Evolutionary conservation across 768 basidiomycete species (phyloP).

Genomic region (Candolleomyces eurysporus): DNA sequence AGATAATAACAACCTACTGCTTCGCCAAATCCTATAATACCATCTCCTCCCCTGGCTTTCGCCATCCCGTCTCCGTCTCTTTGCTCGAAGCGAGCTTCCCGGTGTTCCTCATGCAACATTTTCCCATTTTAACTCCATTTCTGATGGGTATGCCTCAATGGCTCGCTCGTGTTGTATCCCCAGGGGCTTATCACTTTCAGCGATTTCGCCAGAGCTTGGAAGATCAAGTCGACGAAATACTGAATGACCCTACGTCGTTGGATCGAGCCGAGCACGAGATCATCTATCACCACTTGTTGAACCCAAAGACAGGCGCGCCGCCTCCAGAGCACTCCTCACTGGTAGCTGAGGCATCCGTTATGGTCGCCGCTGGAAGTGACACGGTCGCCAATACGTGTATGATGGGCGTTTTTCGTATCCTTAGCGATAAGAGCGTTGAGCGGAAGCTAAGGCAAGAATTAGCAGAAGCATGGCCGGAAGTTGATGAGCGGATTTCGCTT

Average conservation of each 20-base stretch:
- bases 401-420: conserved; percentile 33
- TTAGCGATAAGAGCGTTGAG: conserved; percentile 28
- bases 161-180: conserved; percentile 10
- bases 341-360: background rate
- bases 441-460: conserved; percentile 29
- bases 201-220: conserved; percentile 14
- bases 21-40: conserved; percentile 25
- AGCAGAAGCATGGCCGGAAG: conserved; percentile 39
- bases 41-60: conserved; percentile 21
- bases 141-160: conserved; percentile 16
- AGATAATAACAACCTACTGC: conserved; percentile 31
- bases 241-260: conserved; percentile 23
- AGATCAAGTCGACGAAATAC: conserved; percentile 23
- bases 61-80: conserved; percentile 19
- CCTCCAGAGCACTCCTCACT: background rate
- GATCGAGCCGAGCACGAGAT: conserved; percentile 28
- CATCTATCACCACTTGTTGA: conserved; percentile 31
- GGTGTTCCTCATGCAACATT: conserved; percentile 16
- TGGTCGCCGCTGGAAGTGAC: conserved; percentile 38
- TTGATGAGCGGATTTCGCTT: conserved; percentile 23
- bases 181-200: conserved; percentile 14
- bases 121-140: conserved; percentile 18
- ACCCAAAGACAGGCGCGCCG: background rate
- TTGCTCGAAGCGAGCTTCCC: conserved; percentile 10
- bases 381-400: conserved; percentile 40